Percentiles rank a stretch among this genome's conserved stretches.
Evolutionary conservation across 140 eudicot species (phyloP).

Genomic region (Artemisia princeps): DNA sequence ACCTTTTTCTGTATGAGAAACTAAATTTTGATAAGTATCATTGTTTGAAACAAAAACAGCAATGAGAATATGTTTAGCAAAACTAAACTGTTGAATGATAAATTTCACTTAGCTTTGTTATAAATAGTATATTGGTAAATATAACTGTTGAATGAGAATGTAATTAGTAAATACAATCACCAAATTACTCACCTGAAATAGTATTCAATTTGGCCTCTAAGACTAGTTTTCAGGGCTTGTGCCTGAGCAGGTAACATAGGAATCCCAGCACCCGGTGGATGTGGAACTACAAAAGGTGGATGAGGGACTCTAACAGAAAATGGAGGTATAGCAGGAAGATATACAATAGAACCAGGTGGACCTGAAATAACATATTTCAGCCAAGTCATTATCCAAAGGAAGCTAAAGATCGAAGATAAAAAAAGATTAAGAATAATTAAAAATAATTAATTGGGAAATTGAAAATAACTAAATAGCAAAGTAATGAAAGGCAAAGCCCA

Average conservation of each 20-base stretch:
- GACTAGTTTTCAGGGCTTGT: constrained; percentile 41
- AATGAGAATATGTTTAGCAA: too few species aligned
- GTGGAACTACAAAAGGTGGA: constrained; percentile 63
- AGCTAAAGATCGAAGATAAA: not conserved
- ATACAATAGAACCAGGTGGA: constrained; percentile 65
- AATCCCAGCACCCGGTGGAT: constrained; percentile 43
- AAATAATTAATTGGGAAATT: not conserved
- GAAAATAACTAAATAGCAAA: not conserved
- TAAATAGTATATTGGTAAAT: not conserved
- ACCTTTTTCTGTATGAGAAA: not conserved
- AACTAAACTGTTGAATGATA: too few species aligned
- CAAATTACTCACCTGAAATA: constrained; percentile 68
- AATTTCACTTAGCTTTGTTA: not conserved
- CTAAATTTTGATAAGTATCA: constrained; percentile 6
- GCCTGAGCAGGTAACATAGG: constrained; percentile 48
- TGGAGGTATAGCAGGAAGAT: constrained; percentile 62
- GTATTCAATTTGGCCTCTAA: constrained; percentile 77
- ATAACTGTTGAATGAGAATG: too few species aligned
- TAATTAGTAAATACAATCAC: not conserved
- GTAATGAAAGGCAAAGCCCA: constrained; percentile 4
- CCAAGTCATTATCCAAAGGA: constrained; percentile 16
- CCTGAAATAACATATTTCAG: constrained; percentile 43
- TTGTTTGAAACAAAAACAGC: not conserved
- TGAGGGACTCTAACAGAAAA: constrained; percentile 65
- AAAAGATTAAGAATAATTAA: not conserved